Evolutionary conservation across 352 stramenopile species (phyloP).

Genomic region (Phytophthora pini): DNA sequence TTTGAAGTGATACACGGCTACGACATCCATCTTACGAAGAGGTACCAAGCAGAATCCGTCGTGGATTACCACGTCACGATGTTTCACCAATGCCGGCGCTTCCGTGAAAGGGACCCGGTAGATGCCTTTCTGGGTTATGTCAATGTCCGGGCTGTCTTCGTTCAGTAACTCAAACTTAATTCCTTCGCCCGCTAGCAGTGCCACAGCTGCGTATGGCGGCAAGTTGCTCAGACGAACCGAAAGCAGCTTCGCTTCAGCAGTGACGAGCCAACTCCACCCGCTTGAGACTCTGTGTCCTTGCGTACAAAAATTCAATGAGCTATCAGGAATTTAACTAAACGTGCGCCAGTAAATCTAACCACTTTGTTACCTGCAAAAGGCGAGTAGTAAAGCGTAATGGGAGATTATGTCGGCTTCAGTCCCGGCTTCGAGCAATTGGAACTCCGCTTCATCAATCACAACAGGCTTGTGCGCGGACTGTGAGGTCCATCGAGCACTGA

Average conservation of each 20-base stretch:
- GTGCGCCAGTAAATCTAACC: background rate
- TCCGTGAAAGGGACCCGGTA: conserved; percentile 65
- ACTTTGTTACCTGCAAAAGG: conserved; percentile 55
- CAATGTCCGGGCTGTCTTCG: conserved; percentile 15
- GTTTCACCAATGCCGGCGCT: conserved; percentile 43
- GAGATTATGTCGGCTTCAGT: conserved; percentile 40
- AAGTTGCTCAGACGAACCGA: conserved; percentile 30
- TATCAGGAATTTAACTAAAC: background rate
- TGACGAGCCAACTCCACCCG: conserved; percentile 62
- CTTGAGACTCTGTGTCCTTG: conserved; percentile 42
- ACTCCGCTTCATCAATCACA: conserved; percentile 14
- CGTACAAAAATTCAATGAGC: conserved; percentile 17
- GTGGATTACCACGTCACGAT: conserved; percentile 50
- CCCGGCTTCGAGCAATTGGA: conserved; percentile 20
- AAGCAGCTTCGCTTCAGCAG: conserved; percentile 58
- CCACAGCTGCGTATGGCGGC: conserved; percentile 28
- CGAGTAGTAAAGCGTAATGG: conserved; percentile 59
- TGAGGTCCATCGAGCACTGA: conserved; percentile 21
- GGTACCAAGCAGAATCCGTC: conserved; percentile 59
- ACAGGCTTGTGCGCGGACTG: background rate
- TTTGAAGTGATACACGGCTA: conserved; percentile 55
- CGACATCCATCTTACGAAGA: conserved; percentile 34
- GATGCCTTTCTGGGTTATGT: conserved; percentile 25
- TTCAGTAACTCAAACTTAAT: conserved; percentile 39
- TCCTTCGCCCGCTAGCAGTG: conserved; percentile 43